A percentile compares a stretch with the other conserved stretches of the same genome.
phyloP scores from a whole-genome alignment of 768 basidiomycete genomes.

The Dentipellis sp. region DNA sequence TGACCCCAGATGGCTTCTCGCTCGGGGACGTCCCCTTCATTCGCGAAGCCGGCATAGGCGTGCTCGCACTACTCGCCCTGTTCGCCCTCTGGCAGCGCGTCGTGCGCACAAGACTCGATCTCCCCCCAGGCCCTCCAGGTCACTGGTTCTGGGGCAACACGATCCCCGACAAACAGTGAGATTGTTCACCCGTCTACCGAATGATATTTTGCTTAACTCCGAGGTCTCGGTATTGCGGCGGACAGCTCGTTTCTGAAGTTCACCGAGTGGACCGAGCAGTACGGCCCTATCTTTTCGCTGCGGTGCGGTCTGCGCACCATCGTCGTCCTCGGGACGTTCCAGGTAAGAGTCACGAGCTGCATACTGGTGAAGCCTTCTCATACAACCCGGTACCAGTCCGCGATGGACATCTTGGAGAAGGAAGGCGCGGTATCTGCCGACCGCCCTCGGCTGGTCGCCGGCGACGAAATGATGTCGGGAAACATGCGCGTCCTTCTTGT shows the following conservation, averaged over 20 bases:
- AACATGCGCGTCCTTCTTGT: slow-evolving; percentile 23
- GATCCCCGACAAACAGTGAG: neutral
- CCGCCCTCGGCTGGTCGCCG: slow-evolving; percentile 27
- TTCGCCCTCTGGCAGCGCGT: neutral
- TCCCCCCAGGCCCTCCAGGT: slow-evolving; percentile 6
- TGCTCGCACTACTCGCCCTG: neutral
- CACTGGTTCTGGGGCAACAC: slow-evolving; percentile 5
- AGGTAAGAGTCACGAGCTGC: slow-evolving; percentile 5
- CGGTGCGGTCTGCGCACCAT: slow-evolving; percentile 35
- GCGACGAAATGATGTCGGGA: slow-evolving; percentile 24
- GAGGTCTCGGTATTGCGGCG: no score
- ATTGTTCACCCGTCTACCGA: no score
- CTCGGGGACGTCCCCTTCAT: neutral
- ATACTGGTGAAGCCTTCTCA: neutral
- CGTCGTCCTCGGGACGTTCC: slow-evolving; percentile 35
- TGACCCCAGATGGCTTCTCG: neutral
- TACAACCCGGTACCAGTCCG: slow-evolving; percentile 17
- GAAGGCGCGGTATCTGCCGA: slow-evolving; percentile 26
- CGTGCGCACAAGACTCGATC: neutral
- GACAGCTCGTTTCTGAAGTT: slow-evolving; percentile 3
- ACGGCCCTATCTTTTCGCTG: slow-evolving; percentile 52
- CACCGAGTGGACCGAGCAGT: slow-evolving; percentile 49
- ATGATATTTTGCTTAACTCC: neutral
- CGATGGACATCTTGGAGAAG: slow-evolving; percentile 31
- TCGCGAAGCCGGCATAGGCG: neutral